These are phyloP conservation scores for Graphilbum ipis-grandicollis DNA, from an alignment of 2,329 filamentous ascomycete genomes.

Conservation along the genomic window DNA sequence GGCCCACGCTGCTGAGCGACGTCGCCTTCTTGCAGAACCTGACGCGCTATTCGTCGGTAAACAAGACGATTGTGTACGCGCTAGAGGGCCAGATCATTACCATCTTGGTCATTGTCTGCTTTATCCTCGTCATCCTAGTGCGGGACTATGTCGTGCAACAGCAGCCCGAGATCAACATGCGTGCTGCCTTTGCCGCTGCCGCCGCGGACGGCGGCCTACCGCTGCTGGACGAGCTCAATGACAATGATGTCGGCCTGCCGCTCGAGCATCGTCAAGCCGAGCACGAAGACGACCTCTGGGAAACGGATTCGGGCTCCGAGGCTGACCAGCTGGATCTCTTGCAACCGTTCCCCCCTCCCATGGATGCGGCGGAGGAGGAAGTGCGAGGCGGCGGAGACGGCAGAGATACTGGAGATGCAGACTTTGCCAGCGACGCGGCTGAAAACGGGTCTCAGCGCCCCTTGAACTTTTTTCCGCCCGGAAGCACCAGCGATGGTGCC, in stretches of 20 bases:
- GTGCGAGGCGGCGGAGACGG: too few species aligned
- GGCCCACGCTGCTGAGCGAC: conserved; percentile 35
- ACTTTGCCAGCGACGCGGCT: neutral
- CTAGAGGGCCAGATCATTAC: conserved; percentile 92
- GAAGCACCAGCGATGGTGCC: too few species aligned
- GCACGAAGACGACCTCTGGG: neutral
- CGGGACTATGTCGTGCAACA: conserved; percentile 97
- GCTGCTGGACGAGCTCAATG: neutral
- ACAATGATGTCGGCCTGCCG: too few species aligned
- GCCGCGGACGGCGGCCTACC: neutral
- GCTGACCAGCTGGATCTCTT: too few species aligned
- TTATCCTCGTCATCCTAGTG: conserved; percentile 93
- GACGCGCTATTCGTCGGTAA: conserved; percentile 54
- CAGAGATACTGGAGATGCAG: too few species aligned
- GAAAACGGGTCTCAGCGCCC: too few species aligned
- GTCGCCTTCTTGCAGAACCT: conserved; percentile 39
- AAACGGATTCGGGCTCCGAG: neutral
- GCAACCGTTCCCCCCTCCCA: too few species aligned
- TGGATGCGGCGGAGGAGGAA: too few species aligned
- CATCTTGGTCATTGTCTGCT: conserved; percentile 74
- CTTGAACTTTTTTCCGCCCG: too few species aligned
- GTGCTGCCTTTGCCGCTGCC: conserved; percentile 37
- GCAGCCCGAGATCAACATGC: conserved; percentile 80
- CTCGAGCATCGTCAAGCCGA: too few species aligned
- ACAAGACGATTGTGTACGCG: conserved; percentile 64